Conservation (phyloP, 2,329 filamentous ascomycete species). For the Amphichorda felina region DNA sequence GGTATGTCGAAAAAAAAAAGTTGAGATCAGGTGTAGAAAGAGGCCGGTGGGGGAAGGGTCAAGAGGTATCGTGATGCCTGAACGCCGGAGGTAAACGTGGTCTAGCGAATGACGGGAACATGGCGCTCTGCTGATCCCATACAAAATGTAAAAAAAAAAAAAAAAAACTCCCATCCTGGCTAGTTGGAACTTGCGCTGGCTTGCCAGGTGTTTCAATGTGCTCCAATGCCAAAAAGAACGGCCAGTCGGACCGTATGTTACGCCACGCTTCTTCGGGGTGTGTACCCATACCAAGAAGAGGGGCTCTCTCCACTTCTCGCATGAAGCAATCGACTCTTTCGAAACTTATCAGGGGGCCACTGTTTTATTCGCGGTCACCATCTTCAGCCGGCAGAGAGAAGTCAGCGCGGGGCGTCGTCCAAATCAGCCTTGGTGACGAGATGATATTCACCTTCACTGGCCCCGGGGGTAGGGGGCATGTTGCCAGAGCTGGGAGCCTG, state of each 20-base stretch:
- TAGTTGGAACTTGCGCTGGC: neutral
- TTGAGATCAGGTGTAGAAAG: too few relatives aligned
- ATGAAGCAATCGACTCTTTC: too few relatives aligned
- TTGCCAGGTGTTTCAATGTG: neutral
- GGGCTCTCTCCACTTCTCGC: too few relatives aligned
- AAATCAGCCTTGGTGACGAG: constrained; percentile 14
- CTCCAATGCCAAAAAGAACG: neutral
- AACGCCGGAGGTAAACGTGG: too few relatives aligned
- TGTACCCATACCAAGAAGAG: too few relatives aligned
- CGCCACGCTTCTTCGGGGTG: neutral
- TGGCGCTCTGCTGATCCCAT: too few relatives aligned
- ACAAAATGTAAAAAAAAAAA: constrained; percentile 1
- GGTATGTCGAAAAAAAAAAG: too few relatives aligned
- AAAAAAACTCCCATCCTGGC: constrained; percentile 2
- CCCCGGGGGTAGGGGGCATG: constrained; percentile 48
- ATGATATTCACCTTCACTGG: constrained; percentile 51
- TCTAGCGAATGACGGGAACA: too few relatives aligned
- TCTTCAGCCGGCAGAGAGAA: constrained; percentile 14
- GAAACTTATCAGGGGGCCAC: neutral
- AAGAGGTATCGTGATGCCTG: too few relatives aligned
- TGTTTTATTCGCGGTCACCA: constrained; percentile 22
- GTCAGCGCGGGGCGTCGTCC: constrained; percentile 18
- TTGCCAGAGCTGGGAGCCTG: constrained; percentile 40
- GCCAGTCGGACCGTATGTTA: neutral
- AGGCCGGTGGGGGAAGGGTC: too few relatives aligned